Percentiles rank a stretch among this genome's conserved stretches.
phyloP scores from a whole-genome alignment of 768 basidiomycete species.

The Mycena filopes region DNA sequence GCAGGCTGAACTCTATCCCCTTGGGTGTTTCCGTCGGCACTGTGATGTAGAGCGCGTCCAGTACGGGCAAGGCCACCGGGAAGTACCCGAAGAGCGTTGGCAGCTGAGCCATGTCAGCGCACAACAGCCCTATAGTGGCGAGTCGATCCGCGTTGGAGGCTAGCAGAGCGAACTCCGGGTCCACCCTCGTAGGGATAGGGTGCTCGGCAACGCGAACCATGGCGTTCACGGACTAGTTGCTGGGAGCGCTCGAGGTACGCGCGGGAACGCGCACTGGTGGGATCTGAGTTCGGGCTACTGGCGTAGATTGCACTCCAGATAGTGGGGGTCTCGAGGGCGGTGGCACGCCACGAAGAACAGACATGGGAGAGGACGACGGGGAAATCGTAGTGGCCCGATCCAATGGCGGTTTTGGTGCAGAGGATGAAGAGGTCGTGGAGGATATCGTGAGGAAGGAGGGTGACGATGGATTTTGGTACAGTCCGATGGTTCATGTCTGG shows the following conservation, averaged over 20 bases:
- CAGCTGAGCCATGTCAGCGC: not conserved
- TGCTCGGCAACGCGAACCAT: not conserved
- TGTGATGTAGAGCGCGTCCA: slow-evolving; percentile 12
- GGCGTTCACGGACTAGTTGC: not conserved
- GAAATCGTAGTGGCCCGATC: slow-evolving; percentile 23
- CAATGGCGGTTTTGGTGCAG: slow-evolving; percentile 7
- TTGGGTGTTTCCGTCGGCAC: not conserved
- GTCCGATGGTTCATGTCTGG: too few species aligned
- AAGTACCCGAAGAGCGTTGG: slow-evolving; percentile 9
- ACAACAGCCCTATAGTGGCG: not conserved
- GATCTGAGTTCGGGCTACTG: not conserved
- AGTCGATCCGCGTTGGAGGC: slow-evolving; percentile 5
- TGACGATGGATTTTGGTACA: too few species aligned
- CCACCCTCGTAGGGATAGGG: not conserved
- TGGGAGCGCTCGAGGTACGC: slow-evolving; percentile 16
- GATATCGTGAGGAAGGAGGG: slow-evolving; percentile 26
- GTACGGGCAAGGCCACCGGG: slow-evolving; percentile 11
- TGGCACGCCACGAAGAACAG: slow-evolving; percentile 22
- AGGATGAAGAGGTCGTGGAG: slow-evolving; percentile 25
- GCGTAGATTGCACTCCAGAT: not conserved
- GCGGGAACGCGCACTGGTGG: not conserved
- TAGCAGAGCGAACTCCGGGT: slow-evolving; percentile 11
- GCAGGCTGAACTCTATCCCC: not conserved
- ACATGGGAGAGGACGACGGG: slow-evolving; percentile 30
- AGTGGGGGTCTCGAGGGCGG: slow-evolving; percentile 14